Evolutionary conservation across 257 asterid genomes (phyloP).

Genomic region (Perilla frutescens): DNA sequence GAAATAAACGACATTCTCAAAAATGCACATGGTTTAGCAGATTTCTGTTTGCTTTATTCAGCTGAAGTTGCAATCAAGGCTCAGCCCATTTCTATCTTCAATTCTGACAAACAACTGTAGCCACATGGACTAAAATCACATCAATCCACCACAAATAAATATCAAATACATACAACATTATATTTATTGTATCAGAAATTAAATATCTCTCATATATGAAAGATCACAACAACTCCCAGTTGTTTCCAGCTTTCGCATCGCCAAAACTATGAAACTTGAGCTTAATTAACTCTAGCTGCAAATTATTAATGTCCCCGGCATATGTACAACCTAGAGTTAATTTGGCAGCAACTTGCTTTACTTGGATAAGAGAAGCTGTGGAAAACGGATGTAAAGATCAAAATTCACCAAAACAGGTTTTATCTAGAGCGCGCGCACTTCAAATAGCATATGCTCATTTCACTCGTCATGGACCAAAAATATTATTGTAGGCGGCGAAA

Average conservation of each 20-base stretch:
- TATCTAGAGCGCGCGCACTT: too few relatives aligned
- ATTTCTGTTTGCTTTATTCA: conserved; percentile 22
- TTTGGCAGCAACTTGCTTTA: neutral
- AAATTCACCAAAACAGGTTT: too few relatives aligned
- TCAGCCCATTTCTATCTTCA: conserved; percentile 35
- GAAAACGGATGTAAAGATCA: neutral
- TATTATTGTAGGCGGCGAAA: too few relatives aligned
- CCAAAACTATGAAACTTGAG: conserved; percentile 26
- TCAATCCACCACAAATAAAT: conserved; percentile 11
- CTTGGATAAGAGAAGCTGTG: neutral
- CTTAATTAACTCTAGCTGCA: neutral
- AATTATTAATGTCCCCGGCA: conserved; percentile 1
- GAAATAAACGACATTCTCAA: neutral
- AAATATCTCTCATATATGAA: too few relatives aligned
- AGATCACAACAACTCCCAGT: neutral
- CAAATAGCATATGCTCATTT: too few relatives aligned
- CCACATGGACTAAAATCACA: conserved; percentile 40
- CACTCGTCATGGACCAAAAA: too few relatives aligned
- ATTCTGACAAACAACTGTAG: conserved; percentile 60
- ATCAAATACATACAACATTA: neutral
- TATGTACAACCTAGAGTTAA: neutral
- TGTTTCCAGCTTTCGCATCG: conserved; percentile 31
- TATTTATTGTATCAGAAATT: neutral
- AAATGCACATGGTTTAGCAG: conserved; percentile 31
- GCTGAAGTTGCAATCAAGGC: conserved; percentile 32